Conservation (phyloP, 179 eudicot genomes). For the Corrigiola litoralis region DNA sequence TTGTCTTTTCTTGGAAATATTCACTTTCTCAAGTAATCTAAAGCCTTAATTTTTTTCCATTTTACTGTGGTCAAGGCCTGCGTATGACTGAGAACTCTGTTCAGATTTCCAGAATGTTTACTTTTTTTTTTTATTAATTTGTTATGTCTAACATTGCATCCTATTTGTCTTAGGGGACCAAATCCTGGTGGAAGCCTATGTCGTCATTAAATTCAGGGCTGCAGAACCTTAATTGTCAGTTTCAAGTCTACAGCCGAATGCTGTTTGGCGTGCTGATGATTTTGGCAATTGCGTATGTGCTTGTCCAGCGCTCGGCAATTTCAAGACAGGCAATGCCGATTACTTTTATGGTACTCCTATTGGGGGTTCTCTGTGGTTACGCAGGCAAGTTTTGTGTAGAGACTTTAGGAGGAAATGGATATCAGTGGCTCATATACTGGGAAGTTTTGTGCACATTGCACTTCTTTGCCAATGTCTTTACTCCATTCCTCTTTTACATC, state of each 20-base stretch:
- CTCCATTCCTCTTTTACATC: constrained; percentile 35
- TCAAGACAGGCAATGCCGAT: constrained; percentile 78
- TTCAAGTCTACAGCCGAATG: constrained; percentile 67
- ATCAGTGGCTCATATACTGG: constrained; percentile 72
- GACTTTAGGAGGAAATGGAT: constrained; percentile 85
- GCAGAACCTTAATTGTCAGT: constrained; percentile 49
- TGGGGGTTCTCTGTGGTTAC: constrained; percentile 60
- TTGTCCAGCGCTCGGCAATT: constrained; percentile 57
- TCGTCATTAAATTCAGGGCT: constrained; percentile 56
- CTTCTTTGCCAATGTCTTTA: constrained; percentile 49
- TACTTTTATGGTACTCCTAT: constrained; percentile 62
- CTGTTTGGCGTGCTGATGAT: constrained; percentile 62
- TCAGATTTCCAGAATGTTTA: not conserved
- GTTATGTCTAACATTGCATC: not conserved
- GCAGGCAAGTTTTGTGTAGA: constrained; percentile 81
- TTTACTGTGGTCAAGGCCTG: too few relatives aligned
- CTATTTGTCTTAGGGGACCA: constrained; percentile 44
- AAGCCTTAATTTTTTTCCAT: too few relatives aligned
- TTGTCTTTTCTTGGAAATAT: too few relatives aligned
- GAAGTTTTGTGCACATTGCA: constrained; percentile 59
- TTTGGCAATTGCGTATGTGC: constrained; percentile 40
- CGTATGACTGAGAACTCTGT: too few relatives aligned
- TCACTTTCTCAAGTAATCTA: too few relatives aligned
- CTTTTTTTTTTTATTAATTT: not conserved
- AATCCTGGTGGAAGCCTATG: constrained; percentile 89